Evolutionary conservation across 2,329 filamentous ascomycete genomes (phyloP).

Genomic region (Trichoderma gracile): DNA sequence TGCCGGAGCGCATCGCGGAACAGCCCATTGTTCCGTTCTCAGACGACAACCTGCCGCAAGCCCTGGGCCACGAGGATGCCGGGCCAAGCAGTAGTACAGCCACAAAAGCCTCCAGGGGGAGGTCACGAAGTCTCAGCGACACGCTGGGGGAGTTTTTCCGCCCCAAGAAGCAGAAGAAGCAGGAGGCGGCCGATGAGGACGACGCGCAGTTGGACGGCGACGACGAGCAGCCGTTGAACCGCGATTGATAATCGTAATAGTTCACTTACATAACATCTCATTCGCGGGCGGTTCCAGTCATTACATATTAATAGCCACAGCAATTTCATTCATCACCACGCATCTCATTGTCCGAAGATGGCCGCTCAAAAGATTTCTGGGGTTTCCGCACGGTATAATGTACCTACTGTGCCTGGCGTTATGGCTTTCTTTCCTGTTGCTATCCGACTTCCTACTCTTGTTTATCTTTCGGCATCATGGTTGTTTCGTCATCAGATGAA

Average conservation of each 20-base stretch:
- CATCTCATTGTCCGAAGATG: background rate
- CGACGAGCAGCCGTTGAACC: slow-evolving; percentile 20
- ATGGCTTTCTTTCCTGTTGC: background rate
- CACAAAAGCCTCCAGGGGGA: slow-evolving; percentile 32
- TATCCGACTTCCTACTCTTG: background rate
- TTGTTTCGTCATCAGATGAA: background rate
- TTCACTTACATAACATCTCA: background rate
- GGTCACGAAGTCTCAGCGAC: slow-evolving; percentile 46
- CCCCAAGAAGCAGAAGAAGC: slow-evolving; percentile 38
- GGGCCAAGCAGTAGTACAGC: slow-evolving; percentile 17
- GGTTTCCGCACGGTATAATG: too few species aligned
- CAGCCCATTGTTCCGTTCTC: slow-evolving; percentile 31
- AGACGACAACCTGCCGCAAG: slow-evolving; percentile 32
- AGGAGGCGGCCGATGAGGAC: slow-evolving; percentile 30
- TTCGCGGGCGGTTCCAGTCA: background rate
- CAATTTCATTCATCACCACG: slow-evolving; percentile 6
- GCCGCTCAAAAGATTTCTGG: background rate
- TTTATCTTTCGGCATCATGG: background rate
- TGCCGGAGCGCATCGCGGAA: slow-evolving; percentile 30
- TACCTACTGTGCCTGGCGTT: too few species aligned
- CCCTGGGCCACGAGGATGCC: slow-evolving; percentile 30
- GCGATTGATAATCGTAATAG: slow-evolving; percentile 18
- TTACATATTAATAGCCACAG: slow-evolving; percentile 16
- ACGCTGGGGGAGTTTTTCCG: slow-evolving; percentile 45
- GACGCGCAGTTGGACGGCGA: slow-evolving; percentile 31